Evolutionary conservation across 2,329 filamentous ascomycete species (phyloP), one percentile per base, ranked within the genome.

Genomic region (Lasiodiplodia citricola): DNA sequence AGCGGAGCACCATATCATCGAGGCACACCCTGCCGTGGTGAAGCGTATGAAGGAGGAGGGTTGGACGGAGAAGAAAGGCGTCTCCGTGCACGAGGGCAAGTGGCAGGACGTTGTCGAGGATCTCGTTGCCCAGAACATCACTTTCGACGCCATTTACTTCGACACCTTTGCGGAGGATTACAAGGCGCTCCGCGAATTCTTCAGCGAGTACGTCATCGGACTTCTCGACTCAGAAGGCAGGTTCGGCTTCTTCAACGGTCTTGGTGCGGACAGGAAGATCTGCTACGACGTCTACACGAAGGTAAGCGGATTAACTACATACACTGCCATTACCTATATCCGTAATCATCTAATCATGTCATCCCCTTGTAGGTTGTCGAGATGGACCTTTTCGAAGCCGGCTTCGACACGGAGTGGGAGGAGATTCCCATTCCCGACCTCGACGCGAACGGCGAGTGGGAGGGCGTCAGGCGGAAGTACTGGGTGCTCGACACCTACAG

Each of bases 81-180:
- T 87, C 13, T 78, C 79, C 21, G 76, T 85, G 16, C 83, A 84
- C 68, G 81, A 83, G 70, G 83, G 83, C 31, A 77, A 79, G 37
- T 86, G 83, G 83, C 83, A 85, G 72, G 83, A 85, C 51, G 75
- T 85, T 10, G 75, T 85, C 2, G 82, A 83, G 1, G 77, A 76
- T 44, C 77, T 85, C 0, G 75, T 83, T 3, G 80, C 81, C 69
- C 75, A 83, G 68, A 81, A 80, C 50, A 76, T 76, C 23, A 69
- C 78, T 8, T 83, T 85, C 66, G 83, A 86, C 70, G 83, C 79
- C 13, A 84, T 99, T 73, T 99, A 98, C 83, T 98, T 97, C 76
- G 96, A 99, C 77, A 99, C 96, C 0, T 98, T 98, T 79, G 96
- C 94, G 7, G 96, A 99, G 81, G 92, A 96, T 71, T 99, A 98